These are phyloP conservation scores for Phytophthora tubulina DNA, from an alignment of 352 stramenopile genomes.

Conservation along the genomic window DNA sequence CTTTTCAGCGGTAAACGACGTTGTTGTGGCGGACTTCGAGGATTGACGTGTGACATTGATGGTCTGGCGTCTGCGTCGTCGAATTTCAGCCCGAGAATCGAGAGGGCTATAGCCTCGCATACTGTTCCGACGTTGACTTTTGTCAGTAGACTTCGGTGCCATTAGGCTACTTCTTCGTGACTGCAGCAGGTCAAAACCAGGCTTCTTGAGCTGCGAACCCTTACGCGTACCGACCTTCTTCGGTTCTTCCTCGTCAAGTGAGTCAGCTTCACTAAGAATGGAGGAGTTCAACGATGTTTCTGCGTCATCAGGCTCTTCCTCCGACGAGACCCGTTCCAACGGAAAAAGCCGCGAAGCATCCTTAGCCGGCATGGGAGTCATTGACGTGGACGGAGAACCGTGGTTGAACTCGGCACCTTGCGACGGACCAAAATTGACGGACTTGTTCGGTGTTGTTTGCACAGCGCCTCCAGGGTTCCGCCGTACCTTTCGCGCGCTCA, in stretches of 20 bases:
- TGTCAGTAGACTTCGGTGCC: constrained; percentile 40
- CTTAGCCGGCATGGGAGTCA: constrained; percentile 82
- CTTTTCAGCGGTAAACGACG: constrained; percentile 19
- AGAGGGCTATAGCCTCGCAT: constrained; percentile 80
- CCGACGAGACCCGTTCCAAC: constrained; percentile 47
- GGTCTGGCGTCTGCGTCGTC: constrained; percentile 59
- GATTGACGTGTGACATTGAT: constrained; percentile 37
- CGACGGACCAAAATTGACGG: constrained; percentile 85
- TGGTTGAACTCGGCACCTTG: constrained; percentile 84
- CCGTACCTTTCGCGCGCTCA: constrained; percentile 76
- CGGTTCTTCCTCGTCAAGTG: constrained; percentile 56
- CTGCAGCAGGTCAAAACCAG: constrained; percentile 39
- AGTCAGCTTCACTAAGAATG: constrained; percentile 82
- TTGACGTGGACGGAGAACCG: constrained; percentile 84
- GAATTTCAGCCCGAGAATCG: constrained; percentile 75
- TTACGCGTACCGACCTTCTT: constrained; percentile 34
- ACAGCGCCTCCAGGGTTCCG: constrained; percentile 18
- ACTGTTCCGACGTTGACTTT: constrained; percentile 64
- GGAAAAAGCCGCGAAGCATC: constrained; percentile 75
- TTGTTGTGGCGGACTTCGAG: constrained; percentile 15
- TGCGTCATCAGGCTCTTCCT: constrained; percentile 75
- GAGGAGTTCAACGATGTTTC: constrained; percentile 89
- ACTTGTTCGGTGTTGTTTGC: constrained; percentile 79
- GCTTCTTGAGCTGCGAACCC: constrained; percentile 28
- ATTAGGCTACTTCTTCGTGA: constrained; percentile 44